Conservation (phyloP, 257 asterid species). For the Solanum bukasovii region DNA sequence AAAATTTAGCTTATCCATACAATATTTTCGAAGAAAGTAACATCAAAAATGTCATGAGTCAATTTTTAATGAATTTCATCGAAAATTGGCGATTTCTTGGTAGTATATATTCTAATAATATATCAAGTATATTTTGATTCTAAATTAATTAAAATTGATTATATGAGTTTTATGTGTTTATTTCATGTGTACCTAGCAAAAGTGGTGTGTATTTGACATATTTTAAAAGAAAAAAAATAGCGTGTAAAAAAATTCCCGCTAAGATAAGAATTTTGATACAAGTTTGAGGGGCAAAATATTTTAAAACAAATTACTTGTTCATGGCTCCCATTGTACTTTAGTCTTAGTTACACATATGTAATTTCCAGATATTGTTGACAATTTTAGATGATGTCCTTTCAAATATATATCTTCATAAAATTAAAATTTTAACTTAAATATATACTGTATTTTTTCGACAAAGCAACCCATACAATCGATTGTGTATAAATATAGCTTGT, state of each 20-base stretch:
- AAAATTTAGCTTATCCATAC: neutral
- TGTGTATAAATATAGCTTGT: no score
- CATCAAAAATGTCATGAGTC: neutral
- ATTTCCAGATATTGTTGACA: neutral
- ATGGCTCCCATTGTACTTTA: neutral
- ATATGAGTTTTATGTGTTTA: neutral
- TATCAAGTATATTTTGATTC: neutral
- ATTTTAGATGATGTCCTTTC: no score
- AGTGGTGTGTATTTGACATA: neutral
- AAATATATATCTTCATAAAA: no score
- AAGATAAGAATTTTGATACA: neutral
- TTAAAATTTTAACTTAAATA: no score
- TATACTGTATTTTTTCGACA: neutral
- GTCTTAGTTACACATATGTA: no score
- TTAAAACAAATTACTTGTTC: neutral
- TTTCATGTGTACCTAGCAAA: neutral
- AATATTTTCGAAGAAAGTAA: neutral
- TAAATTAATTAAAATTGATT: neutral
- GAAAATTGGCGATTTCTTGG: fast-evolving
- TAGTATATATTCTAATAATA: neutral
- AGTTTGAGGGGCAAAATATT: neutral
- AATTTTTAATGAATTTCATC: neutral
- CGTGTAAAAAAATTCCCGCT: no score
- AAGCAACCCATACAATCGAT: neutral
- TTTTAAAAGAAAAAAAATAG: neutral